Evolutionary conservation across 176 grass and related monocot genomes (phyloP), one percentile per base, ranked within the genome.

Genomic region (Avena atlantica): DNA sequence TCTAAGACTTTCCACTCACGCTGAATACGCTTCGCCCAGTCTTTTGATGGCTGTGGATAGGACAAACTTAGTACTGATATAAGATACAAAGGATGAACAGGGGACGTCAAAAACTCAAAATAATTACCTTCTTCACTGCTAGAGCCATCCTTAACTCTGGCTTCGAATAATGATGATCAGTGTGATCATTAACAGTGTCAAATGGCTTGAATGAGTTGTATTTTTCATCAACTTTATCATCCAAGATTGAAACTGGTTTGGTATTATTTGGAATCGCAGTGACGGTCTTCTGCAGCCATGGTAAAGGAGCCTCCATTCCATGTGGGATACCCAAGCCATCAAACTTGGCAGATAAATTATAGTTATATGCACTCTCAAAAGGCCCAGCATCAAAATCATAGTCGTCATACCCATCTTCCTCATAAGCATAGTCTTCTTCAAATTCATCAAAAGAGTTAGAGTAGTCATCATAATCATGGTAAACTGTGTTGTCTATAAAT

Each of bases 1-100:
- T 95, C 90, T 48, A 98, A 66, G 44, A 95, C 82, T 78, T 89
- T 93, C 96, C 96, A 98, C 74, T 95, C 96, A 19, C 93, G 84
- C 58, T 98, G 93, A 82, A 98, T 78, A 42, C 81, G 86, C 66
- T 89, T 98, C 2, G 82, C 84, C 96, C 96, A 98, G 19, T 89
- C 89, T 81, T 93, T 95, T 79, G 89, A 75, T 83, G 95, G 93
- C 93, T 98, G 89, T 88, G 15, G 45, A 89, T 8, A 83, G 3
- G 44, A 88, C 42, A 89, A 89, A 64, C 14, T 76, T 47, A 87
- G 74, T 67, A 84, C 47, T 17, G 36, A 29, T 37, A 9, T 52
- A 84, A 45, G 7, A 64, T 12, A 37, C 21, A 89, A 83, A 40
- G 21, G 53, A 77, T 48, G 49, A 21, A 71, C 8, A 84, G 25